Base-by-base conservation (phyloP, 179 eudicot species). In the Actinidia chinensis region DNA sequence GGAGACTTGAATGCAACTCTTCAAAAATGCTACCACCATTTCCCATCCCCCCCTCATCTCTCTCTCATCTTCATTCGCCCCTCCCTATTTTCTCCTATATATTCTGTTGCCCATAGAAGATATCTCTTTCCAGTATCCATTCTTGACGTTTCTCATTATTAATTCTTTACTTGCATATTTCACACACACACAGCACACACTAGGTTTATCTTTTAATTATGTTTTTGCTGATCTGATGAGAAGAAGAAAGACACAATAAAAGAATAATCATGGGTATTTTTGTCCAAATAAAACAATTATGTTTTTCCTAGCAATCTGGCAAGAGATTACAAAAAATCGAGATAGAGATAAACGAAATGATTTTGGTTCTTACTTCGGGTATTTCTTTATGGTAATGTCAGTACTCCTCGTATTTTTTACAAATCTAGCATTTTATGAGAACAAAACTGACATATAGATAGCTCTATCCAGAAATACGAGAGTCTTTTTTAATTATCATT, bases 1-100 rank as follows among this genome's bases (percentile, higher is more conserved):
- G 88, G 59, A 63, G 23, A 61, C 13, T 65, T 79, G 10, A 77
- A 77, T 73, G 76, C 81, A 25, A 52, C 44, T 66, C 71, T 44
- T 66, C 71, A 46, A 73, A 63, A 64, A 28, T 74, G 10, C 78
- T 76, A n/a, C 48, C 43, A 10, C 76, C 61, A 5, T 36, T 25
- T 25, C 28, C 25, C 15, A 46, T 44, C 59, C 11, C n/a, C 20
- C 8, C 56, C 22, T 43, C 71, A 67, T 67, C 71, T 67, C 44
- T 43, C 71, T 43, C 50, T 42, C 28, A 4, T 59, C 33, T 59
- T 14, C 20, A 22, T n/a, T 25, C 47, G 8, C 23, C 54, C 52
- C 11, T 17, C 23, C 70, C 2, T 66, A 22, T 43, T 42, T 22
- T 23, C 17, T 48, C 48, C 20, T 42, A 68, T 9, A 20, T 10